Evolutionary conservation across 352 stramenopile genomes (phyloP).

Genomic region (Globisporangium viniferum): DNA sequence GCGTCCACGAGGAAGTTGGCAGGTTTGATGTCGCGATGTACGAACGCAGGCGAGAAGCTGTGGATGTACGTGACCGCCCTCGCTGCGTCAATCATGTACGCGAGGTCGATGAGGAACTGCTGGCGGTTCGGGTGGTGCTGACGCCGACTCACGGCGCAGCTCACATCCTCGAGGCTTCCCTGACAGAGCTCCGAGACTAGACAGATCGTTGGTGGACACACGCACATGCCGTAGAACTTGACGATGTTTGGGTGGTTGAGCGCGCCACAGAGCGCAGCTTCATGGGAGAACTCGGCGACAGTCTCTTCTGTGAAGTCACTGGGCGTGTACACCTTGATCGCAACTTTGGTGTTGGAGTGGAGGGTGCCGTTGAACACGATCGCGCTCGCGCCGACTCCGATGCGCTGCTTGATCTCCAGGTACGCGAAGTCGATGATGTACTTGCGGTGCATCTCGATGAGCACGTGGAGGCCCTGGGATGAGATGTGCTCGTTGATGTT

Average conservation of each 20-base stretch:
- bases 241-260: slow-evolving; percentile 80
- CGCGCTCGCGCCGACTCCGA: slow-evolving; percentile 46
- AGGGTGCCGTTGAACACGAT: slow-evolving; percentile 52
- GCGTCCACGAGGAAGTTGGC: slow-evolving; percentile 78
- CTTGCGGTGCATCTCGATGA: slow-evolving; percentile 74
- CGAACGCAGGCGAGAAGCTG: slow-evolving; percentile 66
- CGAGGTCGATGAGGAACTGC: slow-evolving; percentile 50
- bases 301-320: slow-evolving; percentile 53
- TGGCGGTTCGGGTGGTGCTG: slow-evolving; percentile 24
- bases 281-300: slow-evolving; percentile 77
- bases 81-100: slow-evolving; percentile 61
- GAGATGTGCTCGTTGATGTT: slow-evolving; percentile 41
- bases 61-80: slow-evolving; percentile 70
- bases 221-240: slow-evolving; percentile 82
- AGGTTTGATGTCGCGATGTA: slow-evolving; percentile 73
- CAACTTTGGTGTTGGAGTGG: slow-evolving; percentile 30
- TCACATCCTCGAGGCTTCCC: slow-evolving; percentile 44
- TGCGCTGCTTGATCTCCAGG: slow-evolving; percentile 45
- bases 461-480: slow-evolving; percentile 53
- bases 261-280: slow-evolving; percentile 66
- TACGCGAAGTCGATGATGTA: slow-evolving; percentile 74
- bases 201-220: slow-evolving; percentile 71
- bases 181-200: slow-evolving; percentile 61
- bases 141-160: slow-evolving; percentile 19
- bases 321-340: slow-evolving; percentile 64